Evolutionary conservation across 768 basidiomycete genomes (phyloP), one percentile per base, ranked within the genome.

Genomic region (Trametes meyenii): DNA sequence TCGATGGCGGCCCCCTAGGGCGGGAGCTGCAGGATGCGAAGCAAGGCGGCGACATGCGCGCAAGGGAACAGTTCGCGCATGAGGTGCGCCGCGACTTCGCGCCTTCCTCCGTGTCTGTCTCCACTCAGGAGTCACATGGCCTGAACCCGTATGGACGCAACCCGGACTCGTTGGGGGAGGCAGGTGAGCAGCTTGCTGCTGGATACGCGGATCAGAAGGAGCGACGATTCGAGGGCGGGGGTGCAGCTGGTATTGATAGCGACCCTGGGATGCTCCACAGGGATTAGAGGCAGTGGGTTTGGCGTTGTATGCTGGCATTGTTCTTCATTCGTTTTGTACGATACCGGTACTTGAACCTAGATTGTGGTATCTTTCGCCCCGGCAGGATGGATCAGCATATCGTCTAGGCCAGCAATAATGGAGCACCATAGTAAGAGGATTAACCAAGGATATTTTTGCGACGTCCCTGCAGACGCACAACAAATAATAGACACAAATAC

Each of bases 141-240:
- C 54, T 72, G 51, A 69, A 67, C 49, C 68, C 71, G 51, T 72
- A 69, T 45, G 69, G 67, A 11, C 50, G 57, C 4, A 66, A 69
- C 52, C 61, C 67, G 17, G 67, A 69, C 46, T 64, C 33, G 53
- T 50, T 29, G 46, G 45, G 56, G 4, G 66, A 72, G 59, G 66
- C 55, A 7, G 60, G 48, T 6, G 62, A 67, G 36, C 53, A 60
- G 64, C 62, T 72, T 2, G 65, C 69, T 16, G 63, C 61, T 13
- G 26, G 59, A 21, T 63, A 68, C 50, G 54, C 61, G 13, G 69
- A 69, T 53, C 45, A 57, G 44, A 45, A 67, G 29, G 66, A 63
- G 4, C 55, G 60, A 40, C 64, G 66, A 50, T 69, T 52, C 42
- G 70, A 71, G 61, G 61, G 66, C 40, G 67, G 67, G 19, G 64